Base-by-base conservation (phyloP, 139 green algal species). In the Chlorella sp. region DNA sequence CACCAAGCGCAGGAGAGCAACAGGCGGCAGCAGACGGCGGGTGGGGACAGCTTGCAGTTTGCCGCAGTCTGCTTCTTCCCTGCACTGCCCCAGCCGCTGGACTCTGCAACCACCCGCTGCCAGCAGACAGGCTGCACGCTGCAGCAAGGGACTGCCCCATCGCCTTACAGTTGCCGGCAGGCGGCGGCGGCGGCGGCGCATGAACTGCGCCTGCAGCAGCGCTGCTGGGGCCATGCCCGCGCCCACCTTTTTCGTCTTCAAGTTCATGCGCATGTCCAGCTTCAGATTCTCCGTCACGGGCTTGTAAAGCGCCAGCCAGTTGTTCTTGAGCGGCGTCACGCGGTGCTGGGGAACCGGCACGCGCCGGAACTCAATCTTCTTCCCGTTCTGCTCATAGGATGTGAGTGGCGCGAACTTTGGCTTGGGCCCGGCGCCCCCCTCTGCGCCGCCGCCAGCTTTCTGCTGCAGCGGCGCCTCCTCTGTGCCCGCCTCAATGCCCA, bases 221-320 rank as follows among this genome's bases (percentile, higher is more conserved):
- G 81, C 48, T 75, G 81, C 28, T n/a, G 24, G 32, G n/a, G n/a
- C n/a, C n/a, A 60, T 68, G 12, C 32, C 34, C 0, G 28, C 16
- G 1, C 85, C 34, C 91, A 98, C 97, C 96, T 98, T 98, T 71
- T 96, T 95, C 2, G 96, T 98, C 89, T 99, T 98, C 1, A 99
- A 88, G 93, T 99, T 99, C 98, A 99, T 99, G 19, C 98, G 94
- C 97, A 99, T 99, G 93, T 99, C 98, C 73, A 99, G 93, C 90
- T 99, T 98, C 80, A 99, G 93, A 71, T 98, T 95, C 34, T 99
- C 95, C n/a, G 97, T 99, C 80, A 99, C 95, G 15, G 98, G 98
- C 83, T 97, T 96, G 91, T 99, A 99, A 0, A 99, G 93, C 57
- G 96, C 91, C 93, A 99, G 96, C 98, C 98, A 99, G 39, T 92